Base-by-base conservation (phyloP, 495 filamentous ascomycete genomes). In the Tetracladium setigerum region DNA sequence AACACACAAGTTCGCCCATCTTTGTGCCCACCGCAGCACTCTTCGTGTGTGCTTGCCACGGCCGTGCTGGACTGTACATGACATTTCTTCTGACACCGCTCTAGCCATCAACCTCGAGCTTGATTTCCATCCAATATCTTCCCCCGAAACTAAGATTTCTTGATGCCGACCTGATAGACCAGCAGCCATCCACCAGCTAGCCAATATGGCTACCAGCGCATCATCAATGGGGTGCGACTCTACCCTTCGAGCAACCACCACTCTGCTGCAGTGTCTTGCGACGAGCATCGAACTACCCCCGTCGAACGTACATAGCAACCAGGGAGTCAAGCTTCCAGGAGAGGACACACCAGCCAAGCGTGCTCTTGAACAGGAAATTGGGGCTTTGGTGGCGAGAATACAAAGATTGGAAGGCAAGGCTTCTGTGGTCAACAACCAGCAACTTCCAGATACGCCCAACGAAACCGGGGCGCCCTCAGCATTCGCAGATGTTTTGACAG, bases 291-390 rank as follows among this genome's bases (percentile, higher is more conserved):
- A 59, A 54, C 22, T 27, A 7, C 22, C 22, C 22, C 22, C 44
- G 2, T 17, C 41, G 19, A 38, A 27, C 7, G 22, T 38, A 35
- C 49, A 50, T 17, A 39, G 37, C 37, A 38, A 38, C 30, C 42
- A 49, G 24, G 30, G 22, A 5, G 40, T 59, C 14, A 53, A 67
- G 44, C 64, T 89, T 5, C 86, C 86, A n/a, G 86, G 86, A 49
- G 69, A 70, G 30, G 61, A 73, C 31, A 80, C 66, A 50, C 56
- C 73, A 45, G 75, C 80, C 39, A 91, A 91, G 67, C 66, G 69
- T 49, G 71, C 72, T 38, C 74, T 91, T 39, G 85, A 89, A 64
- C 68, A 68, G 47, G 86, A 88, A 60, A 73, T 91, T 41, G 75
- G 78, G 44, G 77, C 81, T 44, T 72, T 91, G 46, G 72, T 79